A percentile compares a stretch with the other conserved stretches of the same genome.
phyloP scores from a whole-genome alignment of 2,329 filamentous ascomycete genomes.

The Fusarium sp. region DNA sequence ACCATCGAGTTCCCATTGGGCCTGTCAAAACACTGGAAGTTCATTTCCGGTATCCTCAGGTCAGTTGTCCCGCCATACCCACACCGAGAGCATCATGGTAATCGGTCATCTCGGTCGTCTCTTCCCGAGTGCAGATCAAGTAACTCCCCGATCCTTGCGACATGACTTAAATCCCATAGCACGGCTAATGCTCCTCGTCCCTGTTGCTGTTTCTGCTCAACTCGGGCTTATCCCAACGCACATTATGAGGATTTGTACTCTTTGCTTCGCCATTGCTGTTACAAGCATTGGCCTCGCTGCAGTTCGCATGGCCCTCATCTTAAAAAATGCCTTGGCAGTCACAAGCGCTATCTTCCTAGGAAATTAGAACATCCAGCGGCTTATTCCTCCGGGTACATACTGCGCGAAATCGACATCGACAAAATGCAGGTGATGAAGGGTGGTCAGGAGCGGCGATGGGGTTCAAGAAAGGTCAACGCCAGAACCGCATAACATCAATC shows the following conservation, averaged over 20 bases:
- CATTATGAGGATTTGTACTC: not conserved
- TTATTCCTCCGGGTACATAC: too few relatives aligned
- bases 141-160: too few relatives aligned
- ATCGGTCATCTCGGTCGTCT: fast-evolving
- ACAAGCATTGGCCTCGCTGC: too few relatives aligned
- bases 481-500: not conserved
- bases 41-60: not conserved
- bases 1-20: not conserved
- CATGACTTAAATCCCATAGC: too few relatives aligned
- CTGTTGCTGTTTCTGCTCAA: not conserved
- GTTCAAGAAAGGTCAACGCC: not conserved
- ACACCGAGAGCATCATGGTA: not conserved
- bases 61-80: too few relatives aligned
- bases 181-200: not conserved
- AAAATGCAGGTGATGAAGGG: too few relatives aligned
- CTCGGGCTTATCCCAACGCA: not conserved
- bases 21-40: not conserved
- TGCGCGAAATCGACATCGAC: too few relatives aligned
- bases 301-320: not conserved
- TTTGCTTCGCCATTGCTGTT: not conserved
- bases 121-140: not conserved
- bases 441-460: too few relatives aligned
- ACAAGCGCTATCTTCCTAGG: too few relatives aligned
- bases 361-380: too few relatives aligned
- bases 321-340: too few relatives aligned